A percentile compares a stretch with the other conserved stretches of the same genome.
phyloP scores from a whole-genome alignment of 2,329 filamentous ascomycete species.

The Sporothrix schenckii region DNA sequence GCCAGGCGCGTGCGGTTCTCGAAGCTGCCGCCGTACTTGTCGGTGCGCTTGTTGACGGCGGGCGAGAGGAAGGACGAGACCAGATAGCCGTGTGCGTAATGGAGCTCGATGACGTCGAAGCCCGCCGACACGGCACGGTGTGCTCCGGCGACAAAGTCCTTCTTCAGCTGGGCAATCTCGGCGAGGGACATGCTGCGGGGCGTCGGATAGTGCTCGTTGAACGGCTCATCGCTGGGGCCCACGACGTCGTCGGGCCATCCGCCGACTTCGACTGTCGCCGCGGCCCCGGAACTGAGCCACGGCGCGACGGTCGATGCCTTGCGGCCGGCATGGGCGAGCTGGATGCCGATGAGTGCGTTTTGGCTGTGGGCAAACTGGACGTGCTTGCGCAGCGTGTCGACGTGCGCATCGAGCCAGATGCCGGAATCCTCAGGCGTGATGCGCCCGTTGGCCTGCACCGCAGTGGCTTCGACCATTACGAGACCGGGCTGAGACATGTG shows the following conservation, averaged over 20 bases:
- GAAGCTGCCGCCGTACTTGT: conserved; percentile 68
- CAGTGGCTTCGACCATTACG: not conserved
- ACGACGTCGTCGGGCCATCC: conserved; percentile 52
- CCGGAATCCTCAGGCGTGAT: conserved; percentile 45
- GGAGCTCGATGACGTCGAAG: conserved; percentile 71
- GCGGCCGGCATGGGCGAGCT: conserved; percentile 69
- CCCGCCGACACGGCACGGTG: conserved; percentile 63
- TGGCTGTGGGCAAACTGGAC: conserved; percentile 37
- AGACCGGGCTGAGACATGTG: not conserved
- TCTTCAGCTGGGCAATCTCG: conserved; percentile 40
- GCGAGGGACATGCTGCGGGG: conserved; percentile 44
- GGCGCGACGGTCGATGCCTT: conserved; percentile 57
- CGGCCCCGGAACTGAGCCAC: conserved; percentile 52
- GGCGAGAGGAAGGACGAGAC: conserved; percentile 71
- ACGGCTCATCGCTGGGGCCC: conserved; percentile 41
- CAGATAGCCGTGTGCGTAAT: conserved; percentile 79
- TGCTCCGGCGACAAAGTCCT: conserved; percentile 58
- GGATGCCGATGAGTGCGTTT: conserved; percentile 61
- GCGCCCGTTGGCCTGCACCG: conserved; percentile 37
- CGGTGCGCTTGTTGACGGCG: conserved; percentile 69
- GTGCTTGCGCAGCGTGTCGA: conserved; percentile 34
- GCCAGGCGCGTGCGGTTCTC: conserved; percentile 71
- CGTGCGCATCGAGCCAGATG: conserved; percentile 46
- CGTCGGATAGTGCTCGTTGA: not conserved
- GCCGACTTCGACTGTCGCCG: conserved; percentile 48